Conservation (phyloP, 1,284 basidiomycete genomes). For the Ceratobasidium sp. region DNA sequence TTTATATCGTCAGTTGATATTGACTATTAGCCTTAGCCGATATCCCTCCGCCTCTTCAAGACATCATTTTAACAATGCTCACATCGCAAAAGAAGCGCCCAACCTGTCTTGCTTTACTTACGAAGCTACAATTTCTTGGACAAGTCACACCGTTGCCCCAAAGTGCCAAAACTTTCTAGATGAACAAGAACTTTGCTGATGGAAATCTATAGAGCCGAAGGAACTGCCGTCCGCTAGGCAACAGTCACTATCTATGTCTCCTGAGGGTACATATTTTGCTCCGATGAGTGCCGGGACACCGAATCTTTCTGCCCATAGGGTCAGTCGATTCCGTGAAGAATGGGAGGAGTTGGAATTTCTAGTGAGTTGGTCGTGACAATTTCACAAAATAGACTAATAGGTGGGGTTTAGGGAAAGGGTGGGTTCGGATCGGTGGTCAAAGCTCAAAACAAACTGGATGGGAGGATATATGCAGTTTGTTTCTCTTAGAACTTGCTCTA, state of each 20-base stretch:
- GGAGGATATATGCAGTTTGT: constrained; percentile 49
- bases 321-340: constrained; percentile 83
- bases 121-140: constrained; percentile 32
- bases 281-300: constrained; percentile 17
- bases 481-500: background rate
- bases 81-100: constrained; percentile 44
- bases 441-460: constrained; percentile 80
- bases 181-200: background rate
- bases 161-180: constrained; percentile 15
- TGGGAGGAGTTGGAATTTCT: constrained; percentile 84
- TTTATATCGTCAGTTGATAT: constrained; percentile 51
- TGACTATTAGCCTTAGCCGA: constrained; percentile 37
- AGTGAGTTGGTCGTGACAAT: constrained; percentile 56
- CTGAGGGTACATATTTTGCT: constrained; percentile 29
- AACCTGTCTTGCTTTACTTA: constrained; percentile 17
- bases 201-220: constrained; percentile 19
- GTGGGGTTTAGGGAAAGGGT: constrained; percentile 75
- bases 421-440: constrained; percentile 96
- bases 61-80: constrained; percentile 43
- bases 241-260: constrained; percentile 30
- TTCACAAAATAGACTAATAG: background rate
- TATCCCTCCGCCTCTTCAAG: constrained; percentile 40
- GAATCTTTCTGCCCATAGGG: constrained; percentile 28
- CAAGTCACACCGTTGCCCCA: constrained; percentile 34
- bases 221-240: background rate